These are phyloP conservation scores for Coprinopsis marcescibilis DNA, from an alignment of 768 basidiomycete species.

Conservation along the genomic window DNA sequence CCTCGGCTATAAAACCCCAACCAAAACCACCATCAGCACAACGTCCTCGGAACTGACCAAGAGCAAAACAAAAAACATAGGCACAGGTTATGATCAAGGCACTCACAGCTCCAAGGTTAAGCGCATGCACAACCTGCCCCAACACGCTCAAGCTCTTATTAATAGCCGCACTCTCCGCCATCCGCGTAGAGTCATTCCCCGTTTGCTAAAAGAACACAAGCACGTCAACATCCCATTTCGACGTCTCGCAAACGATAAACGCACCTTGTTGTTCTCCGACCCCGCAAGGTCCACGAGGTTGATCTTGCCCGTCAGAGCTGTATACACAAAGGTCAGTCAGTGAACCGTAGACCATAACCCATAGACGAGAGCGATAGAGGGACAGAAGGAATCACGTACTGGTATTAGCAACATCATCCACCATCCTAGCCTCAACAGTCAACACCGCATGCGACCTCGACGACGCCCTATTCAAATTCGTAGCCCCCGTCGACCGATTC, in stretches of 20 bases:
- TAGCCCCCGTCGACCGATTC: conserved; percentile 79
- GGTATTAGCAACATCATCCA: conserved; percentile 45
- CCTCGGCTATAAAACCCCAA: conserved; percentile 53
- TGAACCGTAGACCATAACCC: background rate
- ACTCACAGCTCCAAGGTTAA: conserved; percentile 67
- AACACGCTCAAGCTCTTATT: conserved; percentile 86
- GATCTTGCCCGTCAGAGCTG: conserved; percentile 70
- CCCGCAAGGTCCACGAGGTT: conserved; percentile 88
- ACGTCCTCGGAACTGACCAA: conserved; percentile 6
- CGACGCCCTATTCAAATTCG: conserved; percentile 77
- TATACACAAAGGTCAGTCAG: background rate
- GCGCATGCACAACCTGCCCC: conserved; percentile 82
- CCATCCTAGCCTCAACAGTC: conserved; percentile 61
- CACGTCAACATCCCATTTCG: background rate
- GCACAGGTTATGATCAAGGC: conserved; percentile 4
- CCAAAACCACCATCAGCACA: too few relatives aligned
- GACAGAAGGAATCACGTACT: conserved; percentile 31
- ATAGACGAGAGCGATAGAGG: background rate
- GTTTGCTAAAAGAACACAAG: conserved; percentile 59
- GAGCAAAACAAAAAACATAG: background rate
- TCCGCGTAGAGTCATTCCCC: conserved; percentile 80
- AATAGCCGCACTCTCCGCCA: conserved; percentile 85
- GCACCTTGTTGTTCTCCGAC: conserved; percentile 84
- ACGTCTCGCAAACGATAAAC: background rate
- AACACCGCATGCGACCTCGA: conserved; percentile 88